Conservation (phyloP, 2,329 filamentous ascomycete species). For the Rutstroemia sp. region DNA sequence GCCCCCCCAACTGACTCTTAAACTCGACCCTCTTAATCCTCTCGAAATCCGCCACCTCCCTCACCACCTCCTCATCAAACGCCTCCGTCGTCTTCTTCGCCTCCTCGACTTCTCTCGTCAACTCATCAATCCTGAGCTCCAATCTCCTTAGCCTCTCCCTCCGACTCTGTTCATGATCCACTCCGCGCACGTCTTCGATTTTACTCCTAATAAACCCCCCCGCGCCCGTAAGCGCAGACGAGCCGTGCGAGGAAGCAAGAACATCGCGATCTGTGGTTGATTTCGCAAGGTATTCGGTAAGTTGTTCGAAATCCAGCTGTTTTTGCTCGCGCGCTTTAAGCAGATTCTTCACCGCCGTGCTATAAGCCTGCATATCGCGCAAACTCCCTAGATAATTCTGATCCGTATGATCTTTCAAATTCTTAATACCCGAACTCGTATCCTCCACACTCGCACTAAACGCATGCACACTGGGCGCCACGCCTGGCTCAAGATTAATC, state of each 20-base stretch:
- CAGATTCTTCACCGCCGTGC: conserved; percentile 74
- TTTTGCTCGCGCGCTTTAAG: conserved; percentile 95
- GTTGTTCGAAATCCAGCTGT: conserved; percentile 91
- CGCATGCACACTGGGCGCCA: conserved; percentile 73
- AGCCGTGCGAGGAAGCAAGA: conserved; percentile 50
- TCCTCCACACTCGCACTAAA: conserved; percentile 85
- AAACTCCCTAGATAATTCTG: conserved; percentile 91
- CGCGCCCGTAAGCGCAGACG: conserved; percentile 61
- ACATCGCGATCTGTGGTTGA: conserved; percentile 77
- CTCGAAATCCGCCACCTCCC: conserved; percentile 90
- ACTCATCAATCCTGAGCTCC: conserved; percentile 85
- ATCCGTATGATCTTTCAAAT: conserved; percentile 85
- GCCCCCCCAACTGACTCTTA: conserved; percentile 71
- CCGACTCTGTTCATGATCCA: conserved; percentile 89
- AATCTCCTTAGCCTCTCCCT: conserved; percentile 83
- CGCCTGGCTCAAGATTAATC: conserved; percentile 77
- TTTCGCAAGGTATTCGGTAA: conserved; percentile 93
- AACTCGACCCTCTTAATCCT: conserved; percentile 94
- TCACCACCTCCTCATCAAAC: conserved; percentile 93
- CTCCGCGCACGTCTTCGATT: conserved; percentile 91
- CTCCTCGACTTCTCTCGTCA: conserved; percentile 81
- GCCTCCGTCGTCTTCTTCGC: conserved; percentile 82
- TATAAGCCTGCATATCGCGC: conserved; percentile 94
- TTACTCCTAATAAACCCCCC: conserved; percentile 86
- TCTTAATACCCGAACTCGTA: conserved; percentile 68